phyloP scores from a whole-genome alignment of 805 yeast genomes.

The Metahyphopichia silvanorum region DNA sequence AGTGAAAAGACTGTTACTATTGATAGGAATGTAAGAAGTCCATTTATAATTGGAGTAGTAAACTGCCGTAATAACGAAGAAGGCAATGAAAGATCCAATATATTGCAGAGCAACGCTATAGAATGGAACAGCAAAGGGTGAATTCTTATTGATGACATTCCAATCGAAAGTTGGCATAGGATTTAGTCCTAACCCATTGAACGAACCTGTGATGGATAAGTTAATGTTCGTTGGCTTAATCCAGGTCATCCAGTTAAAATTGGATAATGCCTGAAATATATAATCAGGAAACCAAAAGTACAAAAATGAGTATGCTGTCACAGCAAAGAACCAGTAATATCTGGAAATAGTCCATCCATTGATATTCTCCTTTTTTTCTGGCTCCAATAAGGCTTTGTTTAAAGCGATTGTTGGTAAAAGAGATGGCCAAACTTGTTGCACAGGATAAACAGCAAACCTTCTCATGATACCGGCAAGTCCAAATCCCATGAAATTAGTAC shows the following conservation, averaged over 20 bases:
- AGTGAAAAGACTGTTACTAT: conserved; percentile 17
- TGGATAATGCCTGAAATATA: conserved; percentile 20
- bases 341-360: conserved; percentile 30
- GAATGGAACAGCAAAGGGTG: conserved; percentile 19
- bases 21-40: conserved; percentile 26
- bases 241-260: conserved; percentile 31
- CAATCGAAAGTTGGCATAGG: conserved; percentile 29
- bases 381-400: conserved; percentile 20
- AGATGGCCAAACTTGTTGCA: conserved; percentile 51
- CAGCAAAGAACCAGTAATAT: conserved; percentile 25
- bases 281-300: conserved; percentile 30
- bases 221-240: conserved; percentile 21
- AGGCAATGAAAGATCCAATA: conserved; percentile 20
- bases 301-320: conserved; percentile 14
- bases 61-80: conserved; percentile 22
- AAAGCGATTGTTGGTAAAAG: conserved; percentile 26
- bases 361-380: conserved; percentile 23
- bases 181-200: conserved; percentile 25
- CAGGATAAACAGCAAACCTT: conserved; percentile 46
- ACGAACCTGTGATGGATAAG: conserved; percentile 22
- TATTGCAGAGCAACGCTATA: conserved; percentile 19
- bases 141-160: conserved; percentile 15
- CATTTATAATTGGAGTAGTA: conserved; percentile 26
- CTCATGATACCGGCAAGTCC: conserved; percentile 29
- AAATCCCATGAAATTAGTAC: conserved; percentile 25